These are phyloP conservation scores for Nymphaea thermarum DNA, from an alignment of 164 flowering plant species.

Conservation along the genomic window DNA sequence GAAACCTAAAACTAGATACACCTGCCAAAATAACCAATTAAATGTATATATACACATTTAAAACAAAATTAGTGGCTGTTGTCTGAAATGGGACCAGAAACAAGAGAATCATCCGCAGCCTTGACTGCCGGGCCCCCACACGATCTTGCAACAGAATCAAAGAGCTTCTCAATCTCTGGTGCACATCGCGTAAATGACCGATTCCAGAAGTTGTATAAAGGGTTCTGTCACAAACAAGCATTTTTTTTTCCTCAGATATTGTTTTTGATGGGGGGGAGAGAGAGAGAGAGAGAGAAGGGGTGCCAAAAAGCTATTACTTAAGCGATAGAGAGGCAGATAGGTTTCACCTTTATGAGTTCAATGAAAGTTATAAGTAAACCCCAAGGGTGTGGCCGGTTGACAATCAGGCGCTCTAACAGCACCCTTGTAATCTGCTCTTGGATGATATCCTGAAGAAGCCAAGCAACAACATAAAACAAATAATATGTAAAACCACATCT, in stretches of 20 bases:
- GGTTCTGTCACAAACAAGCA: slow-evolving; percentile 43
- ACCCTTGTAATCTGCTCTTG: slow-evolving; percentile 99
- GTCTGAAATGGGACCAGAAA: not conserved
- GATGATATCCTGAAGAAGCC: slow-evolving; percentile 53
- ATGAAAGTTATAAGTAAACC: slow-evolving; percentile 92
- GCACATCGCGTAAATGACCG: slow-evolving; percentile 81
- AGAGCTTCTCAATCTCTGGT: slow-evolving; percentile 87
- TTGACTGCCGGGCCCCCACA: slow-evolving; percentile 66
- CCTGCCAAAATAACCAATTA: no score
- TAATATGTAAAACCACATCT: no score
- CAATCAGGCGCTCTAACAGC: slow-evolving; percentile 76
- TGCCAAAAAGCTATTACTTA: no score
- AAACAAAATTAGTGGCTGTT: not conserved
- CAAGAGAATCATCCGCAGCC: slow-evolving; percentile 43
- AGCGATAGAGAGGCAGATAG: not conserved
- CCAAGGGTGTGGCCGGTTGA: slow-evolving; percentile 97
- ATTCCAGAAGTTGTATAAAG: slow-evolving; percentile 89
- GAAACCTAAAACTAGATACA: no score
- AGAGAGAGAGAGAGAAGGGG: not conserved
- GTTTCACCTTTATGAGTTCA: slow-evolving; percentile 82
- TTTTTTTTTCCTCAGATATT: not conserved
- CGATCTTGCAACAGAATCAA: slow-evolving; percentile 87
- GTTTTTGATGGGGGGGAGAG: not conserved
- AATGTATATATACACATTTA: no score
- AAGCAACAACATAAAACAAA: not conserved